Percentiles rank a stretch among this genome's conserved stretches.
Evolutionary conservation across 1,284 basidiomycete species (phyloP).

Genomic region (Cronartium quercuum): DNA sequence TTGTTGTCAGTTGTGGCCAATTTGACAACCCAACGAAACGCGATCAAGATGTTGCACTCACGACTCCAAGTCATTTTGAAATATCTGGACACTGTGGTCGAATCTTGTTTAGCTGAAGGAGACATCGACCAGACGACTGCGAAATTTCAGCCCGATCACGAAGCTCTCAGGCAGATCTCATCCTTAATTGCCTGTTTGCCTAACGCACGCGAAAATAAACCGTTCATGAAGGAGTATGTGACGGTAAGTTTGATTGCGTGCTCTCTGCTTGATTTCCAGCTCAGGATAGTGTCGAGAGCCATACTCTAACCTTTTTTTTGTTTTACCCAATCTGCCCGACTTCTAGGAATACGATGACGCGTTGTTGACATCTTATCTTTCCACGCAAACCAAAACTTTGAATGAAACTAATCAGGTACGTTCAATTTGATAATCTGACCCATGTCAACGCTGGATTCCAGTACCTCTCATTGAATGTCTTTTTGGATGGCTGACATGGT

Average conservation of each 20-base stretch:
- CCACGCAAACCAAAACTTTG: conserved; percentile 77
- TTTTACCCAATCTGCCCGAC: background rate
- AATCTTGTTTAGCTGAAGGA: conserved; percentile 43
- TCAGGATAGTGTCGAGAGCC: background rate
- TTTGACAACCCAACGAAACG: conserved; percentile 82
- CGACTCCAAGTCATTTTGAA: conserved; percentile 72
- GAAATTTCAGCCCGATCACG: conserved; percentile 63
- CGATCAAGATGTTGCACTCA: conserved; percentile 91
- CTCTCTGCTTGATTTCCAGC: background rate
- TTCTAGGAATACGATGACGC: conserved; percentile 88
- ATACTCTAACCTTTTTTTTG: background rate
- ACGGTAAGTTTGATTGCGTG: conserved; percentile 56
- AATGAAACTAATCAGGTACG: conserved; percentile 76
- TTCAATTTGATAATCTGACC: background rate
- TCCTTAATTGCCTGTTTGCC: conserved; percentile 79
- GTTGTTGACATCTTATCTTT: conserved; percentile 80
- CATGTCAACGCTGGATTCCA: background rate
- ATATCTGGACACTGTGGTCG: conserved; percentile 69
- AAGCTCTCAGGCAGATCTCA: conserved; percentile 72
- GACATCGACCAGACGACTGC: conserved; percentile 52
- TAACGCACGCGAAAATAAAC: conserved; percentile 64
- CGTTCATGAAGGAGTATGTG: conserved; percentile 75
- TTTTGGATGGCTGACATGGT: background rate
- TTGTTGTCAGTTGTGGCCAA: conserved; percentile 70
- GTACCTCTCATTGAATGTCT: background rate